Base-by-base conservation (phyloP, 441 rosid genomes). In the Croton setiger region DNA sequence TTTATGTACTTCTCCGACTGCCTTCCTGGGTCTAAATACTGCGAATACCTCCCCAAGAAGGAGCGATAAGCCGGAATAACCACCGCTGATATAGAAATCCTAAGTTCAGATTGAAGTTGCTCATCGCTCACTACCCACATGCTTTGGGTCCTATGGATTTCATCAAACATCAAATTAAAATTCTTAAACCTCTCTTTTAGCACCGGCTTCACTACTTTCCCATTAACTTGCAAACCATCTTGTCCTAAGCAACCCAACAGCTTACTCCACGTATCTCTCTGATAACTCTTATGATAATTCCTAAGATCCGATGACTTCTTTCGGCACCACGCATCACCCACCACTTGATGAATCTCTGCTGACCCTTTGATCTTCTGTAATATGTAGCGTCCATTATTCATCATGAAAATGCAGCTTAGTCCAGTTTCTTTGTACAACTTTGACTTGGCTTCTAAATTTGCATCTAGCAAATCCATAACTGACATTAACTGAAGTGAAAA, bases 381-480 rank as follows among this genome's bases (percentile, higher is more conserved):
- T 47, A 92, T 90, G 83, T 90, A 95, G 20, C 93, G 86, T 5
- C 97, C 99, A 17, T 95, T 95, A 82, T 92, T 95, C 99, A 95
- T 95, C 90, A 88, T 82, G 84, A 95, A 95, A 17, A 95, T 88
- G 76, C 79, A 35, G 43, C 81, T 13, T 71, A 93, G 70, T 2
- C 95, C 68, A 10, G 82, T 39, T 64, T 93, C 95, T 37, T 60
- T 88, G 76, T 93, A 91, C n/a, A 83, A 82, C 78, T 83, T 88
- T 3, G 98, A 80, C 63, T 89, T 93, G 0, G 47, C 71, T 15
- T 89, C 94, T 62, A 91, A 70, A 70, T 88, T 82, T 14, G 78
- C 57, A 49, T 93, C 93, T 59, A 93, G 63, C 64, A 91, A 70
- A 41, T 82, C 91, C 96, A 93, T 89, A 12, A 89, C 75, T 71